A percentile compares a stretch with the other conserved stretches of the same genome.
Evolutionary conservation across 2,329 filamentous ascomycete genomes (phyloP).

Genomic region (Diaporthe helianthi): DNA sequence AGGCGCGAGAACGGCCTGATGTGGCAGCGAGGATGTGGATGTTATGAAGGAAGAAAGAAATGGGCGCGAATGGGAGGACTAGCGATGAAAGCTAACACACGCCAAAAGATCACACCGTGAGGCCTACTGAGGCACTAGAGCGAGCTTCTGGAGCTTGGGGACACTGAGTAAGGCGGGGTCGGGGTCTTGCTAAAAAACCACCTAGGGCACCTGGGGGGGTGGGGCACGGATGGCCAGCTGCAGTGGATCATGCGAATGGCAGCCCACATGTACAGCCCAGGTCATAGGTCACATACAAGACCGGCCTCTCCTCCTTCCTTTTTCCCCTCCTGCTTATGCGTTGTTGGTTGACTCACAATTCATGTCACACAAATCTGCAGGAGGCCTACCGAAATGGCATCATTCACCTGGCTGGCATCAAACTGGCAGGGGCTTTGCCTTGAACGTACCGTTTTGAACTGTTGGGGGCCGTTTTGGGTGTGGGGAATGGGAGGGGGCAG

Average conservation of each 20-base stretch:
- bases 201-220: too few species aligned
- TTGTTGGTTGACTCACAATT: neutral
- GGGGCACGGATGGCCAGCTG: neutral
- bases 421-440: neutral
- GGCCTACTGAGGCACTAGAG: slow-evolving; percentile 1
- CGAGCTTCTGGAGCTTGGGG: neutral
- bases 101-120: neutral
- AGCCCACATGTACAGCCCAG: neutral
- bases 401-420: neutral
- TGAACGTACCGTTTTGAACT: neutral
- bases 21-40: neutral
- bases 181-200: neutral
- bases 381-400: neutral
- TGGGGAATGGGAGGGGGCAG: neutral
- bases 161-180: neutral
- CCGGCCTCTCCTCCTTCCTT: neutral
- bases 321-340: neutral
- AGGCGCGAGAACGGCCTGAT: neutral
- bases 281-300: too few species aligned
- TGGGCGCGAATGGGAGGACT: neutral
- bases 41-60: neutral
- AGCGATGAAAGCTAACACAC: neutral
- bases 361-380: neutral
- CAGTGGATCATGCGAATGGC: neutral
- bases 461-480: neutral